Percentiles rank a stretch among this genome's conserved stretches.
Conservation (phyloP, 345 rosid species). For the Heritiera littoralis region DNA sequence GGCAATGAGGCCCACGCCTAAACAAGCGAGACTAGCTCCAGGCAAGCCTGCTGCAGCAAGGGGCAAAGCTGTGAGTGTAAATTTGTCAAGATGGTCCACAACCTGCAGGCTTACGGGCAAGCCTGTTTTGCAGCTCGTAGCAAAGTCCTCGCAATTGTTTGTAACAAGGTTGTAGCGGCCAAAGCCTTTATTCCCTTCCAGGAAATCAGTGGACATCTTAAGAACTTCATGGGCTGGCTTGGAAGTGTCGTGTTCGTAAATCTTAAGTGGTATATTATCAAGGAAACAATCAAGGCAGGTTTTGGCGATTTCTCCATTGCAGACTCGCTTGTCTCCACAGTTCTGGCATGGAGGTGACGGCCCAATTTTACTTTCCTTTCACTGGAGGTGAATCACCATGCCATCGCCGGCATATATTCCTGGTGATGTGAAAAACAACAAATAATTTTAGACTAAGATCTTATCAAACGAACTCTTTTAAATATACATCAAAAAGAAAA, state of each 20-base stretch:
- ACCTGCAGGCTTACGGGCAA: no score
- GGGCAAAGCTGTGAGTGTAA: no score
- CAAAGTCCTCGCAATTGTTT: slow-evolving; percentile 92
- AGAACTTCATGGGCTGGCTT: slow-evolving; percentile 58
- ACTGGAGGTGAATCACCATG: neutral
- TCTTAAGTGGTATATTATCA: neutral
- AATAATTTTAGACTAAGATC: neutral
- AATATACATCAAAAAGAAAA: no score
- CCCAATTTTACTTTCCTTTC: neutral
- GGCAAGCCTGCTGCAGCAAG: no score
- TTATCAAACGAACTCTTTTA: no score
- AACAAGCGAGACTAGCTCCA: no score
- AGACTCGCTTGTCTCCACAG: neutral
- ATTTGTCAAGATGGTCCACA: no score
- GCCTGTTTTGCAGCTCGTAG: slow-evolving; percentile 83
- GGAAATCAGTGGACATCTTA: slow-evolving; percentile 83
- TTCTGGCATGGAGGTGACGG: neutral
- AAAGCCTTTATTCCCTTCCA: slow-evolving; percentile 63
- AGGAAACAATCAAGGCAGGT: slow-evolving; percentile 11
- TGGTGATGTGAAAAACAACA: neutral
- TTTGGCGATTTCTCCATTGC: neutral
- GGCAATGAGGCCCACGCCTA: no score
- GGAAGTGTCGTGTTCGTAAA: slow-evolving; percentile 20
- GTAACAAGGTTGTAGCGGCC: slow-evolving; percentile 70
- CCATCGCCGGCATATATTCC: neutral